Evolutionary conservation across 495 filamentous ascomycete species (phyloP), one percentile per base, ranked within the genome.

Genomic region (Penicillium psychrofluorescens): DNA sequence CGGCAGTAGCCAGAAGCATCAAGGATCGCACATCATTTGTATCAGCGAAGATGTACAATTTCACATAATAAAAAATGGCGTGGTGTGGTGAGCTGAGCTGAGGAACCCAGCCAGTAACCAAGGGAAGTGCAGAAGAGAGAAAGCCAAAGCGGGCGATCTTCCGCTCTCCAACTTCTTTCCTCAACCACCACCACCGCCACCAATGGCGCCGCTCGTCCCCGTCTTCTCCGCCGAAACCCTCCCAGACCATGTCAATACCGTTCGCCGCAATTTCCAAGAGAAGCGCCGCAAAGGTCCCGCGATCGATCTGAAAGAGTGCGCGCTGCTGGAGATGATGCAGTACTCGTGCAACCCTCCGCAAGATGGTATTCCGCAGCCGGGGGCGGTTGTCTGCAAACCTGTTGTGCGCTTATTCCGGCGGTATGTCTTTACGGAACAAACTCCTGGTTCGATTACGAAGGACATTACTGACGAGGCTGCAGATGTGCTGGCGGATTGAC

Each of bases 401-500:
- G 66, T 94, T 11, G 76, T 87, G 58, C 74, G 87, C 56, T 73
- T 86, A 53, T 95, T 94, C 69, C 76, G 90, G 61, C 71, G 75
- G 90, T 95, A 63, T 66, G 83, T 65, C 38, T 22, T 22, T 22
- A 22, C 22, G 22, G 22, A 22, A 22, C 22, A 6, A 34, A 34
- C 32, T 3, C 4, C 32, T 12, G 32, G 22, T 2, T 22, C 22
- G 4, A 22, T 4, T 22, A 22, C 22, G 22, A 22, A 22, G 22
- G 22, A 4, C 22, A 22, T 22, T 22, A 6, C 22, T 22, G 22
- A 22, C 22, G 22, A 22, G 22, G 22, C 12, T 41, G 29, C 61
- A 95, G 88, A 43, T 94, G 89, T 66, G 76, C 77, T 28, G 79
- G 80, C 54, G 81, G 75, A 43, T 79, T 91, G 60, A 85, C 75